phyloP scores from a whole-genome alignment of 805 yeast genomes.

The Kluyveromyces siamensis region DNA sequence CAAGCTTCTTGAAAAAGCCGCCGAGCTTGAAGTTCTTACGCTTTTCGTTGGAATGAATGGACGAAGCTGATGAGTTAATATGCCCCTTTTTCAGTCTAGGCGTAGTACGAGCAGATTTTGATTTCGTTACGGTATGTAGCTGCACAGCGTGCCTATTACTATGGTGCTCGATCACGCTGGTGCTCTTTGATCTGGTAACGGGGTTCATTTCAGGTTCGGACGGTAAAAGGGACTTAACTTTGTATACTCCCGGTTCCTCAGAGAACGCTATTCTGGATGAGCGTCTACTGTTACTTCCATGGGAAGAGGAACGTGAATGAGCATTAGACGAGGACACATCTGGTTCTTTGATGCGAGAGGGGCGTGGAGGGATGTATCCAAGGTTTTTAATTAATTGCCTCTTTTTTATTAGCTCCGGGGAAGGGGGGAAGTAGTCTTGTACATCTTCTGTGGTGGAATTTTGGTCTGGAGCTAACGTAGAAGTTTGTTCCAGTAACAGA shows the following conservation, averaged over 20 bases:
- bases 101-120: not conserved
- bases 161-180: not conserved
- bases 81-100: not conserved
- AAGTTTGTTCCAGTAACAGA: not conserved
- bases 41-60: not conserved
- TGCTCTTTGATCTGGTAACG: not conserved
- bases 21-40: slow-evolving; percentile 5
- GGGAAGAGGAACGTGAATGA: slow-evolving; percentile 7
- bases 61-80: not conserved
- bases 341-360: slow-evolving; percentile 12
- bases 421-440: slow-evolving; percentile 22
- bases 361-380: slow-evolving; percentile 24
- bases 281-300: slow-evolving; percentile 13
- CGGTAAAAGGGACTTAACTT: slow-evolving; percentile 25
- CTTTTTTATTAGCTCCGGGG: slow-evolving; percentile 17
- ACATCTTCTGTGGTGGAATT: slow-evolving; percentile 2
- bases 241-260: slow-evolving; percentile 18
- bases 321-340: not conserved
- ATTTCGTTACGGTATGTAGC: not conserved
- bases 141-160: not conserved
- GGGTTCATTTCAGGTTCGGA: slow-evolving; percentile 3
- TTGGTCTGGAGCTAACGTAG: not conserved
- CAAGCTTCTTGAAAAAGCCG: slow-evolving; percentile 7
- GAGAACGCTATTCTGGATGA: slow-evolving; percentile 23
- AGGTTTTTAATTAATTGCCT: slow-evolving; percentile 19